phyloP scores from a whole-genome alignment of 2,329 filamentous ascomycete species.

The Hypoxylon sp. region DNA sequence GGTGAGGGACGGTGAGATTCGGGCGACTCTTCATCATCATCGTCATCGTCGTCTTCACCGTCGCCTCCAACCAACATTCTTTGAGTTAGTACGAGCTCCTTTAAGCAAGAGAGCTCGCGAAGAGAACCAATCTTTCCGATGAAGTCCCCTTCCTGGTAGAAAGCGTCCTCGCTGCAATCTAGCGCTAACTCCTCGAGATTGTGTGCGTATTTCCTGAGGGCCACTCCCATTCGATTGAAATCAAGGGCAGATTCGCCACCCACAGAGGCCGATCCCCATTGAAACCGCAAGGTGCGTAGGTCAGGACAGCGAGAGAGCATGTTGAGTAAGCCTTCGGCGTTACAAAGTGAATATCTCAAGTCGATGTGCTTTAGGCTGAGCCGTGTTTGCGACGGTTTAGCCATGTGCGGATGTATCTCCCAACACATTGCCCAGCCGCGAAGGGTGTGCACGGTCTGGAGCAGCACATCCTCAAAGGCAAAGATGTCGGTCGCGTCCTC shows the following conservation, averaged over 20 bases:
- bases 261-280: neutral
- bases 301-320: neutral
- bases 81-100: neutral
- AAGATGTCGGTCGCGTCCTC: neutral
- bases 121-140: neutral
- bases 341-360: neutral
- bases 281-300: neutral
- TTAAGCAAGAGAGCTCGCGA: neutral
- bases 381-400: neutral
- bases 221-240: neutral
- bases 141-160: neutral
- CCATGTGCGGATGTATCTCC: neutral
- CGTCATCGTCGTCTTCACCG: neutral
- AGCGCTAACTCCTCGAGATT: neutral
- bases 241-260: neutral
- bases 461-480: neutral
- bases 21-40: neutral
- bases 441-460: neutral
- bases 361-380: neutral
- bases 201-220: neutral
- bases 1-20: neutral
- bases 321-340: neutral
- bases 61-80: neutral
- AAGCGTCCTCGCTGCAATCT: neutral
- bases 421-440: neutral